Base-by-base conservation (phyloP, 495 filamentous ascomycete genomes). In the Bacidia rubella region DNA sequence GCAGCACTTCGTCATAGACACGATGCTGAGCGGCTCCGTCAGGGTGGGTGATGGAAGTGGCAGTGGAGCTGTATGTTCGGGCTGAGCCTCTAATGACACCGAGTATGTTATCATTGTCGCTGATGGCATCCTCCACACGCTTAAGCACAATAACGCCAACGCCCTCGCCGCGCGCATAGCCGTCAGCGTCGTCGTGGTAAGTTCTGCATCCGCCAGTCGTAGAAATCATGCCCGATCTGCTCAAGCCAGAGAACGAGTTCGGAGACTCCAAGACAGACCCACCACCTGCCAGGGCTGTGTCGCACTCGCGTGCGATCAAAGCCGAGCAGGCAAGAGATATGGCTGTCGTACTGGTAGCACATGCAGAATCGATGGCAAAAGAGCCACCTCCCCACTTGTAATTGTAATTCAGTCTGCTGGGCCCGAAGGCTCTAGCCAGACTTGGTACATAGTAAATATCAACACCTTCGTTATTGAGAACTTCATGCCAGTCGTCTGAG, bases 191-290 rank as follows among this genome's bases (percentile, higher is more conserved):
- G 52, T 76, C 70, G 58, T 83, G 77, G 47, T 78, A 85, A 0
- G 80, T 78, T 38, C 85, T 82, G 64, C 84, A 88, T 27, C 71
- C 68, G 2, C 80, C 55, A 73, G 40, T 56, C 72, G 80, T 56
- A n/a, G 81, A 85, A 41, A 87, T 65, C 65, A 86, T 85, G 61
- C 86, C 77, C 1, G 77, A 82, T 53, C 77, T 71, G 60, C 75
- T 78, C n/a, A 89, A 72, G 32, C 82, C 82, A 0, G 4, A 4
- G 0, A 32, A 23, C 7, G 38, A 25, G 19, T 35, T 46, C 1
- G 52, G 52, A 0, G 35, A 20, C 20, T 2, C 10, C 0, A 48
- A 3, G 10, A 29, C 44, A 39, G 40, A 40, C 1, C 45, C 52
- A 2, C 52, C 52, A 19, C 52, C 71, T 22, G 66, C 70, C 24